Percentiles rank a stretch among this genome's conserved stretches.
Evolutionary conservation across 192 early-diverging fungal genomes (phyloP).

Genomic region (Coemansia pectinata): DNA sequence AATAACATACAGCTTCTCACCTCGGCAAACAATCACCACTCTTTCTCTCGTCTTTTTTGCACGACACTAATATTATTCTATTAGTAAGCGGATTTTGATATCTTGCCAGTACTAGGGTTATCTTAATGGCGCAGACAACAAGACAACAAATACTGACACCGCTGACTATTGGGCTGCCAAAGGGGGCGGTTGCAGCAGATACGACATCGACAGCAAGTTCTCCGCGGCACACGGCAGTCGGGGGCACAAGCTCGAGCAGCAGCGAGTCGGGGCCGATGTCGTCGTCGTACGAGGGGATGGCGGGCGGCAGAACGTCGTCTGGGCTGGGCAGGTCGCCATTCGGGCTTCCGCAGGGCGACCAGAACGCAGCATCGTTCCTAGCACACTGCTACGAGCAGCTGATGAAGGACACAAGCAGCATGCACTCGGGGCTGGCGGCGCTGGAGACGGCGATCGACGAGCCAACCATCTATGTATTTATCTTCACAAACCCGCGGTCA

Average conservation of each 20-base stretch:
- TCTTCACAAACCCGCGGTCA: conserved; percentile 74
- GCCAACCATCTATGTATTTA: conserved; percentile 66
- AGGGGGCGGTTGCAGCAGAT: background rate
- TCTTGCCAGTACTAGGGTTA: background rate
- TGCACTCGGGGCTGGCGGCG: conserved; percentile 24
- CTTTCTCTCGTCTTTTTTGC: background rate
- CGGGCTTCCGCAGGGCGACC: conserved; percentile 22
- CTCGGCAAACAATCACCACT: background rate
- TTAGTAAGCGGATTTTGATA: background rate
- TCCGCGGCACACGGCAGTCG: conserved; percentile 1
- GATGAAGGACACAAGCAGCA: conserved; percentile 31
- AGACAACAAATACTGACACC: background rate
- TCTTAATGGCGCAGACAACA: background rate
- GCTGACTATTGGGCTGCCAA: background rate
- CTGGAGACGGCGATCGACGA: conserved; percentile 26
- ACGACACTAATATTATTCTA: background rate
- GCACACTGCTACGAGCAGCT: conserved; percentile 50
- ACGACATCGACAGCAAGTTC: background rate
- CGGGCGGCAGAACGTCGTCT: background rate
- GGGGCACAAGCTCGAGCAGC: background rate
- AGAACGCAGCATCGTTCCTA: conserved; percentile 33
- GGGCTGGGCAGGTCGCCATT: conserved; percentile 41
- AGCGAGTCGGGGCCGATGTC: conserved; percentile 10
- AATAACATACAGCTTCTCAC: background rate
- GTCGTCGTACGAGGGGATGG: conserved; percentile 15